phyloP scores from a whole-genome alignment of 805 yeast genomes.

The Candida sakaeoensis region DNA sequence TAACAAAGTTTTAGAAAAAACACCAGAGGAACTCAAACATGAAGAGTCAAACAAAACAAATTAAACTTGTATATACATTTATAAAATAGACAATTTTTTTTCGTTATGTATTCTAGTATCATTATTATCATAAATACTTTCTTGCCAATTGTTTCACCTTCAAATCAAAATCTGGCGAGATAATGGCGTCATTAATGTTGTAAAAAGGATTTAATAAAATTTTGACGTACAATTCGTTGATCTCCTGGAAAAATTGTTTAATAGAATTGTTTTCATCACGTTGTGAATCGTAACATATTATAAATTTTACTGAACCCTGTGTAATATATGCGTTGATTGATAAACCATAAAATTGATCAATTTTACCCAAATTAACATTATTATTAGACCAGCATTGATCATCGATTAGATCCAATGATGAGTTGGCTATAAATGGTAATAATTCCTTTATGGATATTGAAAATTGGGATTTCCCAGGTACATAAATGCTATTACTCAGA shows the following conservation, averaged over 20 bases:
- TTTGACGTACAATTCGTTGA: slow-evolving; percentile 85
- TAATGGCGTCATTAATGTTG: slow-evolving; percentile 67
- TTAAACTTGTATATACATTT: slow-evolving; percentile 1
- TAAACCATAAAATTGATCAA: slow-evolving; percentile 84
- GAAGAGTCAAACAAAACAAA: slow-evolving; percentile 2
- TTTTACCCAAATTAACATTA: slow-evolving; percentile 64
- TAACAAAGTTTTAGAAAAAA: slow-evolving; percentile 21
- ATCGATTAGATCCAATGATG: slow-evolving; percentile 88
- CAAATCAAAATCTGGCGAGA: slow-evolving; percentile 70
- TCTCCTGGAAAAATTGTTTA: slow-evolving; percentile 77
- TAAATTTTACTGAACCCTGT: slow-evolving; percentile 79
- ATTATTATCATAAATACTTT: slow-evolving; percentile 55
- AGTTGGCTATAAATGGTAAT: slow-evolving; percentile 83
- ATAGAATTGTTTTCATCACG: slow-evolving; percentile 63
- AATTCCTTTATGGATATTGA: slow-evolving; percentile 71
- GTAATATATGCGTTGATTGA: slow-evolving; percentile 82
- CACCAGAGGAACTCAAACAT: background rate
- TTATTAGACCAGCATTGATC: slow-evolving; percentile 79
- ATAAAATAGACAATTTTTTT: too few species aligned
- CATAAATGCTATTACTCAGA: background rate
- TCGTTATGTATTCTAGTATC: too few species aligned
- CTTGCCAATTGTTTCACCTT: slow-evolving; percentile 68
- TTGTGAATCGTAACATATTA: slow-evolving; percentile 45
- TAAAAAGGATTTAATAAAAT: slow-evolving; percentile 85
- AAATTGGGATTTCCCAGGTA: slow-evolving; percentile 56